Conservation (phyloP, 495 filamentous ascomycete species). For the Clohesyomyces aquaticus region DNA sequence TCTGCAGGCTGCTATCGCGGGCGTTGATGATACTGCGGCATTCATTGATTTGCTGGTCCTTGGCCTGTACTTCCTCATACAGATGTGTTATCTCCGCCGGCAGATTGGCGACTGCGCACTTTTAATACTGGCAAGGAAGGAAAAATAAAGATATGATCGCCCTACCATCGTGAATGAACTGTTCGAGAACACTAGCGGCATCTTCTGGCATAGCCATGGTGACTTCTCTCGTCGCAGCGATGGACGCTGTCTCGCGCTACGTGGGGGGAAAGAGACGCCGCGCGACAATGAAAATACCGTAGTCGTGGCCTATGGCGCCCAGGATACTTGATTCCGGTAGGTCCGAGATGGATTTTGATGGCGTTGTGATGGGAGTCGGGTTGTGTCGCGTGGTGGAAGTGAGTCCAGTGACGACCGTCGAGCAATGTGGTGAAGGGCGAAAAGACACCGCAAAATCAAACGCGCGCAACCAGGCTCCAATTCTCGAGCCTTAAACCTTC, state of each 20-base stretch:
- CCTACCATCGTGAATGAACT: slow-evolving; percentile 83
- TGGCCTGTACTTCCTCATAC: slow-evolving; percentile 91
- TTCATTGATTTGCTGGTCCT: slow-evolving; percentile 79
- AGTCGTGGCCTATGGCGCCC: no score
- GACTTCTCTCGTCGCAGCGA: background rate
- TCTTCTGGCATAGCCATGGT: slow-evolving; percentile 59
- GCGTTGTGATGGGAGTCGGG: slow-evolving; percentile 7
- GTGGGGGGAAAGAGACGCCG: no score
- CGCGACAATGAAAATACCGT: no score
- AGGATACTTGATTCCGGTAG: background rate
- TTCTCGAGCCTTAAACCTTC: no score
- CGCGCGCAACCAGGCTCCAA: no score
- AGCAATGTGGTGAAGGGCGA: slow-evolving; percentile 21
- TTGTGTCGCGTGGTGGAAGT: background rate
- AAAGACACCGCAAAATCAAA: background rate
- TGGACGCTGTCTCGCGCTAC: no score
- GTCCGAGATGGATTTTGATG: slow-evolving; percentile 6
- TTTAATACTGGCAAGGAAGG: background rate
- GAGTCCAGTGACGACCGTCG: no score
- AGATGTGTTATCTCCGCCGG: slow-evolving; percentile 90
- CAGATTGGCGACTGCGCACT: slow-evolving; percentile 72
- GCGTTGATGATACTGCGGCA: slow-evolving; percentile 73
- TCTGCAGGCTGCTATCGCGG: slow-evolving; percentile 81
- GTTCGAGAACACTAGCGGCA: slow-evolving; percentile 85
- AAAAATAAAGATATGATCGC: slow-evolving; percentile 19